These are phyloP conservation scores for Saccharomycopsis javanensis DNA, from an alignment of 805 yeast genomes.

Conservation along the genomic window DNA sequence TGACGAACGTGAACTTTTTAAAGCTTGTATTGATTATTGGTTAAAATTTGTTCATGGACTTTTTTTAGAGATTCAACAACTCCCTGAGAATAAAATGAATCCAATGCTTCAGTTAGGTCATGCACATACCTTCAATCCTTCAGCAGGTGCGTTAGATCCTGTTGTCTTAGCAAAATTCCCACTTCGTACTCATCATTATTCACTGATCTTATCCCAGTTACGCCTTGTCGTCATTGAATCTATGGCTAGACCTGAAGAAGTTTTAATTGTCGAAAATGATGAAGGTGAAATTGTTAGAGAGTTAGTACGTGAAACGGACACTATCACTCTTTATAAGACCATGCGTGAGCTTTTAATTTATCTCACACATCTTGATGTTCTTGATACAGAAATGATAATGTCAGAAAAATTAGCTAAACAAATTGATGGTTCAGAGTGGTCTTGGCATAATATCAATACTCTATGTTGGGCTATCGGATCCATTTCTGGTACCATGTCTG, in stretches of 20 bases:
- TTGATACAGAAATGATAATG: constrained; percentile 91
- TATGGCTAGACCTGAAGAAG: constrained; percentile 99
- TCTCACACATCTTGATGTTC: constrained; percentile 89
- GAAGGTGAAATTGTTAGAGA: constrained; percentile 99
- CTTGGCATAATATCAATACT: constrained; percentile 96
- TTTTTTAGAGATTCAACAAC: constrained; percentile 73
- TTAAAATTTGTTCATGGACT: constrained; percentile 70
- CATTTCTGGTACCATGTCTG: constrained; percentile 97
- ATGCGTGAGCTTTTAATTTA: constrained; percentile 94
- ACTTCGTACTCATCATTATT: constrained; percentile 76
- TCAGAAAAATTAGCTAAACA: constrained; percentile 83
- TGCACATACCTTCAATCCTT: constrained; percentile 31
- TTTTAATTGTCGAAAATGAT: constrained; percentile 90
- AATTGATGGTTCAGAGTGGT: constrained; percentile 96
- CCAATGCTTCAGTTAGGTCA: constrained; percentile 66
- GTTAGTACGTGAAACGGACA: constrained; percentile 92
- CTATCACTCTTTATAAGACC: constrained; percentile 88
- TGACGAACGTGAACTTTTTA: constrained; percentile 92
- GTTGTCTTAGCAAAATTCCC: constrained; percentile 66
- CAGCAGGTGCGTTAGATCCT: constrained; percentile 84
- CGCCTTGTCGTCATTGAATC: constrained; percentile 92
- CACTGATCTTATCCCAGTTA: constrained; percentile 67
- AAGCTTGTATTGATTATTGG: constrained; percentile 95
- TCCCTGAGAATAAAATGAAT: constrained; percentile 62
- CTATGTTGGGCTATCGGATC: constrained; percentile 99